Evolutionary conservation across 345 rosid genomes (phyloP), one percentile per base, ranked within the genome.

Genomic region (Lagerstroemia speciosa): DNA sequence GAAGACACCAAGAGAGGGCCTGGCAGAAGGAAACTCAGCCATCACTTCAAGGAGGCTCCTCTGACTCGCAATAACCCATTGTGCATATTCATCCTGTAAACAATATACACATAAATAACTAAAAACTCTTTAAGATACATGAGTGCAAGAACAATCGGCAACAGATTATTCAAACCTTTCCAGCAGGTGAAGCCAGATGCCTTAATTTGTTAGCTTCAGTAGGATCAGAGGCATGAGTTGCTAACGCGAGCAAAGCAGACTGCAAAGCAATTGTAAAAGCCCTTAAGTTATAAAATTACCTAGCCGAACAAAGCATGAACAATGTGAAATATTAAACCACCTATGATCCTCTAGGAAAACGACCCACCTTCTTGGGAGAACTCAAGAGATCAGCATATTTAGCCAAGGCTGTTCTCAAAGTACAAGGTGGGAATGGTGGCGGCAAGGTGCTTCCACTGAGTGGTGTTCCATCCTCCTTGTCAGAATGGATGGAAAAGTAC

Each of bases 31-130:
- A 69, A 89, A 94, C 81, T 81, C 96, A 63, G 93, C 88, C 99
- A 94, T 83, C 71, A 94, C 97, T 79, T 94, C 98, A 62, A 92
- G 92, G 48, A 94, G 93, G 79, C 99, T 94, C 82, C 97, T 92
- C 80, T 91, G 98, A 77, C 82, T 83, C 52, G 88, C 87, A 71
- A 83, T 84, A 32, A 94, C 74, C 97, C 92, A 92, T 75, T 94
- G 85, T 40, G 98, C 83, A 75, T 94, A 94, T 74, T 94, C 96
- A 76, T 94, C 98, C 99, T 94, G 79, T 43, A 64, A 24, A 71
- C 27, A 27, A 8, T 6, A 34, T 48, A 66, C 22, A 36, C 41
- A 37, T 57, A 61, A 17, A 58, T 52, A 31, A 68, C 32, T 61
- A n/a, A 11, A 3, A 32, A 29, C n/a, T 32, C 53, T 7, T 31